These are phyloP conservation scores for Tubosaeta sp. DNA, from an alignment of 768 basidiomycete genomes.

Conservation along the genomic window DNA sequence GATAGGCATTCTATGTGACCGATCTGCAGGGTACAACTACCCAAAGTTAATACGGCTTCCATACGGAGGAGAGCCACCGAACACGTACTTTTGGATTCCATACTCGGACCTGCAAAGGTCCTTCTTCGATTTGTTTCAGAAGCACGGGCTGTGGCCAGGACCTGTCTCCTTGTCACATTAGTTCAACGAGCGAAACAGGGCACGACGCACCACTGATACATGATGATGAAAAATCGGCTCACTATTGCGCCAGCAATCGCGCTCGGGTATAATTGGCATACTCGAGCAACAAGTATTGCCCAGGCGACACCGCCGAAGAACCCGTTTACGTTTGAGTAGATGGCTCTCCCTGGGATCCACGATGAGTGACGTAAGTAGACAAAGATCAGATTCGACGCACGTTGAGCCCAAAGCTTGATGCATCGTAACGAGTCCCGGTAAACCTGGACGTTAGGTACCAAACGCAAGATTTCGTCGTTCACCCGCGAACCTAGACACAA, in stretches of 20 bases:
- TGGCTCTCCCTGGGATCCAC: conserved; percentile 68
- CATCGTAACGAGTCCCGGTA: conserved; percentile 94
- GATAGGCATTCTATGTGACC: conserved; percentile 98
- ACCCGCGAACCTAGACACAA: conserved; percentile 75
- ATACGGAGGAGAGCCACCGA: too few relatives aligned
- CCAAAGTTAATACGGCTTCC: conserved; percentile 1
- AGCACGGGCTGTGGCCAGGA: conserved; percentile 98
- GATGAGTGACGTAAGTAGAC: conserved; percentile 4
- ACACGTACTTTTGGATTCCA: conserved; percentile 90
- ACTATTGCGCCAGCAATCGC: conserved; percentile 93
- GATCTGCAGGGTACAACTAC: conserved; percentile 85
- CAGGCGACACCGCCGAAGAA: conserved; percentile 98
- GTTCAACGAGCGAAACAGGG: conserved; percentile 2
- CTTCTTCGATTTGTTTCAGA: conserved; percentile 94
- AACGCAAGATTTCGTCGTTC: conserved; percentile 89
- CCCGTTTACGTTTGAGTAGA: conserved; percentile 97
- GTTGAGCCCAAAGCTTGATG: conserved; percentile 96
- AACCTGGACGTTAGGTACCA: conserved; percentile 91
- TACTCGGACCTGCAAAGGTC: conserved; percentile 86
- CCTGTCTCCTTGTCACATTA: conserved; percentile 44
- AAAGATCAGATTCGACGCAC: conserved; percentile 44
- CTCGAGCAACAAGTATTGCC: conserved; percentile 98
- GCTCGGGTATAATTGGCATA: conserved; percentile 97
- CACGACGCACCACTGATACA: conserved; percentile 87
- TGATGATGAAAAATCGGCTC: conserved; percentile 97